Conservation (phyloP, 805 yeast genomes). For the Pachysolen tannophilus region DNA sequence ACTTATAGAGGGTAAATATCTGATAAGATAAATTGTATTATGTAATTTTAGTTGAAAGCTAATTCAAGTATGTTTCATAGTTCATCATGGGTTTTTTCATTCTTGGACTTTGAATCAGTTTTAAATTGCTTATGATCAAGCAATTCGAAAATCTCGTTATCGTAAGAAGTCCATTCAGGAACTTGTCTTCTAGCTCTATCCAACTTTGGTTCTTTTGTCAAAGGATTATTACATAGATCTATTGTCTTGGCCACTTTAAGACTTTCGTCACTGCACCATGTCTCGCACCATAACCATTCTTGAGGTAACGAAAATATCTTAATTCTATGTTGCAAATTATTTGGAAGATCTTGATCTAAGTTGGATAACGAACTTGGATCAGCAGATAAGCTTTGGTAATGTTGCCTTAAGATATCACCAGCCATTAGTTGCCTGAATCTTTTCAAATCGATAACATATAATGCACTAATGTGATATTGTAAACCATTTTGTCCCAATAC, state of each 20-base stretch:
- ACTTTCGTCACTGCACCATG: slow-evolving; percentile 74
- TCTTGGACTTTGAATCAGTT: background rate
- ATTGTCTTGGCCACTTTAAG: slow-evolving; percentile 63
- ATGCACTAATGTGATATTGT: slow-evolving; percentile 78
- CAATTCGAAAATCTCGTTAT: slow-evolving; percentile 38
- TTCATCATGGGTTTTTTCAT: slow-evolving; percentile 6
- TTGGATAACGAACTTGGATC: slow-evolving; percentile 77
- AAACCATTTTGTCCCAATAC: slow-evolving; percentile 44
- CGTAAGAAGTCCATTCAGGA: slow-evolving; percentile 71
- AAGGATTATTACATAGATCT: slow-evolving; percentile 78
- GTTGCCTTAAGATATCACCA: slow-evolving; percentile 76
- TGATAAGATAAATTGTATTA: too few species aligned
- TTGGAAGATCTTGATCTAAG: slow-evolving; percentile 91
- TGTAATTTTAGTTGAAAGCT: too few species aligned
- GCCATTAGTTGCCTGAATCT: slow-evolving; percentile 57
- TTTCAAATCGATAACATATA: slow-evolving; percentile 71
- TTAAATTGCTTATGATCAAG: slow-evolving; percentile 5
- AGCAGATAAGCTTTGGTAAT: slow-evolving; percentile 72
- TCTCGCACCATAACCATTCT: slow-evolving; percentile 92
- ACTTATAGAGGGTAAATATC: too few species aligned
- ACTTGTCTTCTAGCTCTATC: slow-evolving; percentile 69
- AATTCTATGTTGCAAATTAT: slow-evolving; percentile 62
- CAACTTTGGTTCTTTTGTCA: slow-evolving; percentile 71
- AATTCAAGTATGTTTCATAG: too few species aligned
- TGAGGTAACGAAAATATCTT: slow-evolving; percentile 69